phyloP scores from a whole-genome alignment of 164 flowering plant genomes.

The Paratinospora sagittata region DNA sequence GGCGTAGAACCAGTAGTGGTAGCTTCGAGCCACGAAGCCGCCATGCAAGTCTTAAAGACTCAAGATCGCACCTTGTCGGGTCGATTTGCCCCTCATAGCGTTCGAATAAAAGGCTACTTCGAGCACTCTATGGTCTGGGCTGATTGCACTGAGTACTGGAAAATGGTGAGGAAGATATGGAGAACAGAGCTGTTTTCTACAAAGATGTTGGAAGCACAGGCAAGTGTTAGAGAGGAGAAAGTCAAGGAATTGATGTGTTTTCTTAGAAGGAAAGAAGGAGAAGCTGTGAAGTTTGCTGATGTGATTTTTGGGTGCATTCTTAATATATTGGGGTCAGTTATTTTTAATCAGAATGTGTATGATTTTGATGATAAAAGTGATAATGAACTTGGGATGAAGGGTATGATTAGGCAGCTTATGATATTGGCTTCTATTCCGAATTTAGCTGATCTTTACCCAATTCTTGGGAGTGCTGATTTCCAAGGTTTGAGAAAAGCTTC shows the following conservation, averaged over 20 bases:
- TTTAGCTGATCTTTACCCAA: constrained; percentile 29
- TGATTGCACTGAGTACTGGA: constrained; percentile 35
- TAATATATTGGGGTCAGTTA: constrained; percentile 20
- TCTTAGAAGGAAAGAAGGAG: constrained; percentile 19
- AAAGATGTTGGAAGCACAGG: constrained; percentile 23
- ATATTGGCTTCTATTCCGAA: constrained; percentile 21
- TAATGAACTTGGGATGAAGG: constrained; percentile 16
- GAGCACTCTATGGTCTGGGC: constrained; percentile 22
- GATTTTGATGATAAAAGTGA: constrained; percentile 11
- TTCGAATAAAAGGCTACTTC: neutral
- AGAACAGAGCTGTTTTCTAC: constrained; percentile 27
- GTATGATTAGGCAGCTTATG: constrained; percentile 11
- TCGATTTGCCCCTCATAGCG: constrained; percentile 15
- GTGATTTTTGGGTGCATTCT: constrained; percentile 18
- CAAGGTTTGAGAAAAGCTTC: constrained; percentile 22
- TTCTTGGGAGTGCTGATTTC: constrained; percentile 25
- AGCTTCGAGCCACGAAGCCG: constrained; percentile 24
- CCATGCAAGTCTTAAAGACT: constrained; percentile 30
- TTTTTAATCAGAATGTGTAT: constrained; percentile 25
- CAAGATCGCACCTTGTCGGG: constrained; percentile 22
- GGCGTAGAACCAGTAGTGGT: constrained; percentile 27
- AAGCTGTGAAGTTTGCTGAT: constrained; percentile 22
- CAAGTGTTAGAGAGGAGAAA: constrained; percentile 24
- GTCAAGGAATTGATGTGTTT: constrained; percentile 24
- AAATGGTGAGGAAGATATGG: constrained; percentile 23